These are phyloP conservation scores for Rubroshorea leprosula DNA, from an alignment of 345 rosid genomes.

Conservation along the genomic window DNA sequence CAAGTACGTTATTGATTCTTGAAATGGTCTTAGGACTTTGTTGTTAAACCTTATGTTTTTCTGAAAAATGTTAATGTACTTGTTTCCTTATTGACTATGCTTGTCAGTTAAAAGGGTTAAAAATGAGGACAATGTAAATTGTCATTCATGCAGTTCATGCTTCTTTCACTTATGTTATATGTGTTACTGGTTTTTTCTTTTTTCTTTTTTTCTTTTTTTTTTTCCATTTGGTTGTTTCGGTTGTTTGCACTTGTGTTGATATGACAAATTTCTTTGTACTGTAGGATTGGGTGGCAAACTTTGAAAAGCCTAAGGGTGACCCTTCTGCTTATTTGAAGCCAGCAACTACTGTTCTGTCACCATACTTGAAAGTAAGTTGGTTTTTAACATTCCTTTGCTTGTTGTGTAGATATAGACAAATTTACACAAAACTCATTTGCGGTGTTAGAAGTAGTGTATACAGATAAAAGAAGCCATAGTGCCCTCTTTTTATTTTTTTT, in stretches of 20 bases:
- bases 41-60: background rate
- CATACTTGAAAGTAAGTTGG: constrained; percentile 81
- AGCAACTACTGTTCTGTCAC: constrained; percentile 86
- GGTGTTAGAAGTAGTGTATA: background rate
- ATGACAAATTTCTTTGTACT: constrained; percentile 8
- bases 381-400: background rate
- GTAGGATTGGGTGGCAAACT: constrained; percentile 89
- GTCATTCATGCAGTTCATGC: background rate
- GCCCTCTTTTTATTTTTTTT: background rate
- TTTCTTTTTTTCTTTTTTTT: too few relatives aligned
- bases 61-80: background rate
- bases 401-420: background rate
- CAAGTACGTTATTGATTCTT: background rate
- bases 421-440: constrained; percentile 3
- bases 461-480: background rate
- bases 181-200: constrained; percentile 1
- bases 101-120: background rate
- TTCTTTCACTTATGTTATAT: background rate
- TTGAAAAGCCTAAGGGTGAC: constrained; percentile 95
- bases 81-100: background rate
- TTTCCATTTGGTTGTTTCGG: background rate
- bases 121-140: background rate
- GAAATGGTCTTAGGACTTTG: background rate
- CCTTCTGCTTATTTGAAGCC: constrained; percentile 84
- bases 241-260: background rate